Percentiles rank a stretch among this genome's conserved stretches.
phyloP scores from a whole-genome alignment of 2,329 filamentous ascomycete genomes.

The Phialocephala subalpina region DNA sequence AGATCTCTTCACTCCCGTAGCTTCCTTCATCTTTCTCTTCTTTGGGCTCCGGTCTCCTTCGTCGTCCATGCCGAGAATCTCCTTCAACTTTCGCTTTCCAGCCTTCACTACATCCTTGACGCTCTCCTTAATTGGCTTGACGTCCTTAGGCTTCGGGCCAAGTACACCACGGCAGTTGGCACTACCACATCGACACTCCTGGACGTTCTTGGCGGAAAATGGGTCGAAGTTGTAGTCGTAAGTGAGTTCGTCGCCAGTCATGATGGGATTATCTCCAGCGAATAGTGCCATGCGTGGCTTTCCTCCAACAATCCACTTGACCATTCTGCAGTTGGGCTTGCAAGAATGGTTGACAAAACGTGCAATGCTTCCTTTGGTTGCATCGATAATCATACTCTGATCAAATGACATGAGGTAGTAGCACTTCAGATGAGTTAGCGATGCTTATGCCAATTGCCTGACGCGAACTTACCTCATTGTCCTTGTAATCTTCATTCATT shows the following conservation, averaged over 20 bases:
- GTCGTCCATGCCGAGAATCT: slow-evolving; percentile 51
- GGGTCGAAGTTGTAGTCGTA: slow-evolving; percentile 87
- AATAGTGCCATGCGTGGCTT: slow-evolving; percentile 97
- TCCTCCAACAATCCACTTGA: slow-evolving; percentile 94
- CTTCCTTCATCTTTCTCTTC: slow-evolving; percentile 57
- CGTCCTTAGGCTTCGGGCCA: slow-evolving; percentile 66
- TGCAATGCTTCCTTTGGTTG: slow-evolving; percentile 93
- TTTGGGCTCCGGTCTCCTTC: slow-evolving; percentile 43
- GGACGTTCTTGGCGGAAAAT: slow-evolving; percentile 73
- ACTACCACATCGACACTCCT: slow-evolving; percentile 70
- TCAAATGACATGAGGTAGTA: slow-evolving; percentile 99
- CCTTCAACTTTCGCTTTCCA: slow-evolving; percentile 65
- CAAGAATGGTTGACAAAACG: slow-evolving; percentile 99
- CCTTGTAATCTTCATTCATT: slow-evolving; percentile 93
- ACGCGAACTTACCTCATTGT: slow-evolving; percentile 76
- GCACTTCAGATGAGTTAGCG: slow-evolving; percentile 63
- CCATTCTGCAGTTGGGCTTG: slow-evolving; percentile 95
- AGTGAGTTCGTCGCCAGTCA: slow-evolving; percentile 94
- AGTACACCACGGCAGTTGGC: slow-evolving; percentile 70
- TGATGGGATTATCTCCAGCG: slow-evolving; percentile 86
- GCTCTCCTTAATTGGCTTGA: slow-evolving; percentile 57
- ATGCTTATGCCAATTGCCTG: slow-evolving; percentile 15
- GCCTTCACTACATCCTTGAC: slow-evolving; percentile 47
- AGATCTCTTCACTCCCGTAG: slow-evolving; percentile 47
- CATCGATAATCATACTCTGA: slow-evolving; percentile 98